Percentiles rank a stretch among this genome's conserved stretches.
Evolutionary conservation across 2,329 filamentous ascomycete species (phyloP).

Genomic region (Cryphonectria japonica): DNA sequence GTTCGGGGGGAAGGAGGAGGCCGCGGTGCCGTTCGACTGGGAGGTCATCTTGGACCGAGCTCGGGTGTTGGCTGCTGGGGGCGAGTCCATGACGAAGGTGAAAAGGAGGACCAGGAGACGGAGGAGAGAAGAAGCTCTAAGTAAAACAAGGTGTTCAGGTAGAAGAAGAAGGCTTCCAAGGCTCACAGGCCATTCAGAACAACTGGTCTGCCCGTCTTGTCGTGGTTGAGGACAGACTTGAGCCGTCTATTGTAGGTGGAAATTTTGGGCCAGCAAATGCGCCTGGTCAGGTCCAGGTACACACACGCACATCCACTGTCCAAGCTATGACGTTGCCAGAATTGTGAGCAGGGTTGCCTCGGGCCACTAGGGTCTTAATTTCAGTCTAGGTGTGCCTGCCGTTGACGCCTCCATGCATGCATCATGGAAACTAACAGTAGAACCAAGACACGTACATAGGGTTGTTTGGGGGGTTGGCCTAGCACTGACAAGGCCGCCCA

Average conservation of each 20-base stretch:
- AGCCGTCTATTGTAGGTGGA: neutral
- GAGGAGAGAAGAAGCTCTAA: neutral
- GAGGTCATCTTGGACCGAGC: slow-evolving; percentile 23
- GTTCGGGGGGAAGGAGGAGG: slow-evolving; percentile 24
- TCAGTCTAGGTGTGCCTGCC: neutral
- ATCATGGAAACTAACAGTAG: neutral
- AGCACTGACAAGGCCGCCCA: neutral
- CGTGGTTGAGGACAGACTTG: neutral
- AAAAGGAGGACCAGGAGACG: neutral
- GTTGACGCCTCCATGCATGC: neutral
- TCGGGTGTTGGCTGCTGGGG: slow-evolving; percentile 23
- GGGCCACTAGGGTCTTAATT: no score
- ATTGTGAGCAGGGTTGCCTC: neutral
- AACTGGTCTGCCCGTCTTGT: neutral
- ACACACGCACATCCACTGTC: neutral
- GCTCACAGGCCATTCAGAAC: neutral
- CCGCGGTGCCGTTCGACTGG: slow-evolving; percentile 14
- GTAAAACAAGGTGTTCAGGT: no score
- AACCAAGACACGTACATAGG: neutral
- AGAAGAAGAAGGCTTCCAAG: neutral
- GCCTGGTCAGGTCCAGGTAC: neutral
- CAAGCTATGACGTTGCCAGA: slow-evolving; percentile 20
- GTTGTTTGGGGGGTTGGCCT: neutral
- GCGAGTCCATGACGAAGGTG: slow-evolving; percentile 23
- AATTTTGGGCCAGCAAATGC: neutral